These are phyloP conservation scores for Cudoniella acicularis DNA, from an alignment of 495 filamentous ascomycete genomes.

Conservation along the genomic window DNA sequence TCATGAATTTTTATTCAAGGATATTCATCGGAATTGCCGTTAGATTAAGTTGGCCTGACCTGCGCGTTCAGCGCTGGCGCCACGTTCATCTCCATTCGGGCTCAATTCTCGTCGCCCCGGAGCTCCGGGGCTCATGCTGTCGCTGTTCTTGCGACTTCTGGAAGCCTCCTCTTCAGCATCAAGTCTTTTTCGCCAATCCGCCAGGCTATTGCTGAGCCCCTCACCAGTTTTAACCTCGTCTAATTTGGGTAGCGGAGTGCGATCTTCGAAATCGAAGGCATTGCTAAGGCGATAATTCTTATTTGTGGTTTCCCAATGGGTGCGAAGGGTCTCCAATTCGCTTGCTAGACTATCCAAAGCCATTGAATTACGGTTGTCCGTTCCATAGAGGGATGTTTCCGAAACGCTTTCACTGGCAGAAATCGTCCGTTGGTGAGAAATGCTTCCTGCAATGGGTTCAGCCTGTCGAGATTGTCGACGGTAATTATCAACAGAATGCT, in stretches of 20 bases:
- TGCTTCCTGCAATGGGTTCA: slow-evolving; percentile 28
- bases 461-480: slow-evolving; percentile 67
- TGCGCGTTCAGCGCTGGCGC: not conserved
- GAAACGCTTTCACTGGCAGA: slow-evolving; percentile 39
- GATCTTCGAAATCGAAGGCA: slow-evolving; percentile 77
- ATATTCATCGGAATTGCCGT: not conserved
- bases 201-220: slow-evolving; percentile 63
- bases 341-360: slow-evolving; percentile 88
- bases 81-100: slow-evolving; percentile 11
- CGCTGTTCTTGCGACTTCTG: slow-evolving; percentile 18
- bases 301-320: slow-evolving; percentile 93
- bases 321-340: slow-evolving; percentile 84
- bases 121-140: not conserved
- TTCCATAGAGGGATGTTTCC: slow-evolving; percentile 47
- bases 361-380: slow-evolving; percentile 57
- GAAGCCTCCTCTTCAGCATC: slow-evolving; percentile 54
- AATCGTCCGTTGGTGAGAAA: slow-evolving; percentile 28
- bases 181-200: slow-evolving; percentile 70
- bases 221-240: slow-evolving; percentile 37
- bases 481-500: slow-evolving; percentile 89
- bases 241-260: slow-evolving; percentile 37
- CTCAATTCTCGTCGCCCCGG: slow-evolving; percentile 14
- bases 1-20: not conserved
- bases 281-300: slow-evolving; percentile 88
- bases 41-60: not conserved